Conservation (phyloP, 1,284 basidiomycete species). For the Xanthoconium separans region DNA sequence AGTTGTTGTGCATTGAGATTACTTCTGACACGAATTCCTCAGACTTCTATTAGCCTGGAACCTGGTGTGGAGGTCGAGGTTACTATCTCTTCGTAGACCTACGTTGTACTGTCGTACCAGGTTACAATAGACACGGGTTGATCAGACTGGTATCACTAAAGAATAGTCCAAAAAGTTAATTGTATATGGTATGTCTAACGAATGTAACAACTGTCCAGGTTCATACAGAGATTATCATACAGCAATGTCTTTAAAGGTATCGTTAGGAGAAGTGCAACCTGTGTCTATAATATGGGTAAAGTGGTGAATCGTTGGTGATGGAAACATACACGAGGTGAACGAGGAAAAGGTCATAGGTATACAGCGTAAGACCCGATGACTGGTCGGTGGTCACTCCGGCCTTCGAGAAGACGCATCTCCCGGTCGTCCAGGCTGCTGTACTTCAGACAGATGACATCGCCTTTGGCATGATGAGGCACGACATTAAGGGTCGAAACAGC, state of each 20-base stretch:
- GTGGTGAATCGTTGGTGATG: constrained; percentile 10
- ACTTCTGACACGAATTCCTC: constrained; percentile 12
- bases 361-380: constrained; percentile 74
- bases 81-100: constrained; percentile 77
- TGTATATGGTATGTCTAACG: constrained; percentile 9
- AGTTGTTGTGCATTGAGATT: neutral
- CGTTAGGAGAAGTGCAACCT: constrained; percentile 2
- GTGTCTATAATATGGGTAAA: neutral
- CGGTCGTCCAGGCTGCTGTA: constrained; percentile 77
- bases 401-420: constrained; percentile 73
- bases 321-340: constrained; percentile 9
- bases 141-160: neutral
- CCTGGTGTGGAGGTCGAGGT: constrained; percentile 99
- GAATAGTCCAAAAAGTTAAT: neutral
- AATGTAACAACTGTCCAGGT: constrained; percentile 7
- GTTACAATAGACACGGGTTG: neutral
- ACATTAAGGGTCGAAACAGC: constrained; percentile 22
- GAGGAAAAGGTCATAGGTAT: constrained; percentile 42
- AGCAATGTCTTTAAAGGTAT: constrained; percentile 19
- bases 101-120: neutral
- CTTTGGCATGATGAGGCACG: constrained; percentile 41
- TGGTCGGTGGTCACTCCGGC: constrained; percentile 76
- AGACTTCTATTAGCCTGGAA: constrained; percentile 99
- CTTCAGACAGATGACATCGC: constrained; percentile 65
- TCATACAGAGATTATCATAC: constrained; percentile 17